Conservation (phyloP, 2,329 filamentous ascomycete genomes). For the Calonectria pseudoreteaudii region DNA sequence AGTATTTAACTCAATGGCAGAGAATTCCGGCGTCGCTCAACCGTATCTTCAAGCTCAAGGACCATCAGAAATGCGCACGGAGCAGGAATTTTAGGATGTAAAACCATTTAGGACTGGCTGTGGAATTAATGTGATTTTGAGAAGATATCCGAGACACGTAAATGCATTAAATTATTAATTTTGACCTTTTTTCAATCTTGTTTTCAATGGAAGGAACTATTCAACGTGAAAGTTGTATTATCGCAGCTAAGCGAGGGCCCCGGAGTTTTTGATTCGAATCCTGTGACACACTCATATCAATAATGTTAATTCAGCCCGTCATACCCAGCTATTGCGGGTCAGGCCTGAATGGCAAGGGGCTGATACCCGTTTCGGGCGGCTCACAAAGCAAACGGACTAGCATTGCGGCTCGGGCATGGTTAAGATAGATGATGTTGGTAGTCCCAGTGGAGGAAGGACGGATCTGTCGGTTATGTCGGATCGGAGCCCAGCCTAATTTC, state of each 20-base stretch:
- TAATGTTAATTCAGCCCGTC: too few relatives aligned
- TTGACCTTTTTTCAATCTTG: too few relatives aligned
- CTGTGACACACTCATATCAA: too few relatives aligned
- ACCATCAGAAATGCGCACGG: background rate
- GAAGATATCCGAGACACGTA: background rate
- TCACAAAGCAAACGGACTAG: background rate
- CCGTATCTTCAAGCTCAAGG: background rate
- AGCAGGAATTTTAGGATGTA: background rate
- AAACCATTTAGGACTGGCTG: too few relatives aligned
- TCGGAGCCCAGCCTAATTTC: background rate
- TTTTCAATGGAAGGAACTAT: too few relatives aligned
- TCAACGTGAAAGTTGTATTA: too few relatives aligned
- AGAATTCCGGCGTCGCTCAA: background rate
- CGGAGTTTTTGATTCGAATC: too few relatives aligned
- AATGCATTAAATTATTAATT: too few relatives aligned
- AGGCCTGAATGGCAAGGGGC: too few relatives aligned
- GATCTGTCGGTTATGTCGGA: background rate
- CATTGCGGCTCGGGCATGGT: background rate
- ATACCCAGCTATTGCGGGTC: background rate
- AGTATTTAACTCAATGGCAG: background rate
- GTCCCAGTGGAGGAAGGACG: background rate
- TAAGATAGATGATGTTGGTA: background rate
- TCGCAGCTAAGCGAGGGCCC: too few relatives aligned
- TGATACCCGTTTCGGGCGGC: background rate
- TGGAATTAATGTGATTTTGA: background rate